Evolutionary conservation across 78 protist genomes (phyloP).

Genomic region (Dictyostelium capitatum): DNA sequence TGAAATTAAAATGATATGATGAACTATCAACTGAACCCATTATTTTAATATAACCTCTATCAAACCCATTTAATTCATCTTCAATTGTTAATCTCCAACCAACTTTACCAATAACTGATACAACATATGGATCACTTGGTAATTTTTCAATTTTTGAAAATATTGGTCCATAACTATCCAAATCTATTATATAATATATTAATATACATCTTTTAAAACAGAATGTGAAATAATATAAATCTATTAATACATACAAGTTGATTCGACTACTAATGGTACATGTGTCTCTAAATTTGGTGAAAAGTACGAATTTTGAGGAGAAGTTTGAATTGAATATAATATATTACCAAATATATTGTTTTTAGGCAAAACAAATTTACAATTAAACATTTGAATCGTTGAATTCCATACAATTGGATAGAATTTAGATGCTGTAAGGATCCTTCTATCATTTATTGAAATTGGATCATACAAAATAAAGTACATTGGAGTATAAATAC

Average conservation of each 20-base stretch:
- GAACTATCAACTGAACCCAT: neutral
- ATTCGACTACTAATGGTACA: too few species aligned
- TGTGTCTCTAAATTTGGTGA: too few species aligned
- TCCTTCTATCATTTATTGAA: neutral
- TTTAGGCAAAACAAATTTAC: neutral
- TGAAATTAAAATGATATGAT: neutral
- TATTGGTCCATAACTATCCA: neutral
- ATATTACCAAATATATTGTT: neutral
- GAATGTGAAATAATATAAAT: too few species aligned
- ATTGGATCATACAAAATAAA: neutral
- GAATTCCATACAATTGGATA: neutral
- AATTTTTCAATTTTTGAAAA: neutral
- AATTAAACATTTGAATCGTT: neutral
- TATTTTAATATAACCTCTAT: neutral
- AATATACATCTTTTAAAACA: too few species aligned
- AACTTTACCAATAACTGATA: neutral
- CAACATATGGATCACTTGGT: neutral
- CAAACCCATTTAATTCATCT: neutral
- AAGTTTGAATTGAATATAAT: neutral
- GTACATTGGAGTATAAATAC: neutral
- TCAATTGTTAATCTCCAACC: neutral
- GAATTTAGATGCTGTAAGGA: neutral
- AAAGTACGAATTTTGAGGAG: too few species aligned
- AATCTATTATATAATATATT: neutral
- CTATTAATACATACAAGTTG: too few species aligned